Conservation (phyloP, 2,329 filamentous ascomycete genomes). For the Monosporascus sp. region DNA sequence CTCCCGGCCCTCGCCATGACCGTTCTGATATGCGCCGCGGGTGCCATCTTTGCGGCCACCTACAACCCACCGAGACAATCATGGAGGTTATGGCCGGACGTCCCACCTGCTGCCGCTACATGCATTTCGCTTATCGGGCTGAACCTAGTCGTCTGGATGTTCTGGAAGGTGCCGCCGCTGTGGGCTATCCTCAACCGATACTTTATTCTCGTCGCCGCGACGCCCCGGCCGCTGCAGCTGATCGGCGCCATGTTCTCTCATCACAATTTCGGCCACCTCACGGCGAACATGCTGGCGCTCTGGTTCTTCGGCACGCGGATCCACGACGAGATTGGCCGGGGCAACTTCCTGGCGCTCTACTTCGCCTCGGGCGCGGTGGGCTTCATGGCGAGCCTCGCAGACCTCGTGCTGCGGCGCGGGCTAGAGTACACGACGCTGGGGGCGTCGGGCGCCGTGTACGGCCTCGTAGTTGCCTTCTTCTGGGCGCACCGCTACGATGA, state of each 20-base stretch:
- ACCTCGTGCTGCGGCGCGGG: slow-evolving; percentile 40
- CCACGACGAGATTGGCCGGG: slow-evolving; percentile 66
- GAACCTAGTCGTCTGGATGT: slow-evolving; percentile 51
- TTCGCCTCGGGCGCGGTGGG: slow-evolving; percentile 52
- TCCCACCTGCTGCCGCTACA: slow-evolving; percentile 59
- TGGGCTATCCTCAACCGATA: slow-evolving; percentile 65
- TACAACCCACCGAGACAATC: slow-evolving; percentile 46
- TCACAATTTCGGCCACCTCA: slow-evolving; percentile 53
- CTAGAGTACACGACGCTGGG: slow-evolving; percentile 52
- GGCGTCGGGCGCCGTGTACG: slow-evolving; percentile 60
- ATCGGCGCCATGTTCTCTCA: slow-evolving; percentile 67
- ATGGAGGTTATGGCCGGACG: slow-evolving; percentile 51
- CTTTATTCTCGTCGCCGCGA: slow-evolving; percentile 59
- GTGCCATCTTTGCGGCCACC: slow-evolving; percentile 37
- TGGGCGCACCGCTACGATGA: slow-evolving; percentile 52
- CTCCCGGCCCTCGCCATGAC: slow-evolving; percentile 48
- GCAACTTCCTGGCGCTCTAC: slow-evolving; percentile 64
- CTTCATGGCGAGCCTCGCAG: slow-evolving; percentile 51
- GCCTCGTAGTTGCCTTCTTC: slow-evolving; percentile 56
- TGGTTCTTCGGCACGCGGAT: slow-evolving; percentile 61
- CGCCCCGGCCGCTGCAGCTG: slow-evolving; percentile 56
- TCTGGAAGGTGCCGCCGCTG: slow-evolving; percentile 59
- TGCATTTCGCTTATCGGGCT: slow-evolving; percentile 54
- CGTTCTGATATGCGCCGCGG: slow-evolving; percentile 36
- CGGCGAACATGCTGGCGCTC: slow-evolving; percentile 59